phyloP scores from a whole-genome alignment of 2,329 filamentous ascomycete genomes.

The Pseudonectria foliicola region DNA sequence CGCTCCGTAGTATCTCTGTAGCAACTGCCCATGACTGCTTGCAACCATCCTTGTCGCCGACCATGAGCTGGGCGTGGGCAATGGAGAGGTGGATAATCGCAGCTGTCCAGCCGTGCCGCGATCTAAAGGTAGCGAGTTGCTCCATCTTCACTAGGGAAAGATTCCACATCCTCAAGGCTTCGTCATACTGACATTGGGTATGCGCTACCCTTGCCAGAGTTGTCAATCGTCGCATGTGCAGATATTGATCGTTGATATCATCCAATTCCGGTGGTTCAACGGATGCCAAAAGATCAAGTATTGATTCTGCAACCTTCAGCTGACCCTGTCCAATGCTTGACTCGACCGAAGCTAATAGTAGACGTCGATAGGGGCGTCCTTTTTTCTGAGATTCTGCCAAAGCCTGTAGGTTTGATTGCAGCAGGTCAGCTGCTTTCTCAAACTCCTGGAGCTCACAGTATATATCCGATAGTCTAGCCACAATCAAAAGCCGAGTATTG shows the following conservation, averaged over 20 bases:
- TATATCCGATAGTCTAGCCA: constrained; percentile 21
- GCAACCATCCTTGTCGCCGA: constrained; percentile 10
- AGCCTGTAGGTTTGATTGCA: constrained; percentile 16
- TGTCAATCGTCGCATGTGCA: constrained; percentile 24
- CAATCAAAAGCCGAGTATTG: constrained; percentile 20
- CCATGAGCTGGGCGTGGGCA: constrained; percentile 19
- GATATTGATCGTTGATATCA: constrained; percentile 25
- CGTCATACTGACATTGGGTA: constrained; percentile 2
- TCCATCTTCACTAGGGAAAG: constrained; percentile 12
- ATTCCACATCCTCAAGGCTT: constrained; percentile 17
- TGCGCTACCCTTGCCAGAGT: constrained; percentile 19
- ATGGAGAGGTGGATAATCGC: constrained; percentile 23
- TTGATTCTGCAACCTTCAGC: constrained; percentile 6
- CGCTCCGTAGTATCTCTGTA: constrained; percentile 15
- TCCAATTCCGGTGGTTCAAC: constrained; percentile 19
- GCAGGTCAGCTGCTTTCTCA: constrained; percentile 12
- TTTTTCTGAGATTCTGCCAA: constrained; percentile 8
- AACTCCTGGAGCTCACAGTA: constrained; percentile 24
- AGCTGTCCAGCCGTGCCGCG: constrained; percentile 16
- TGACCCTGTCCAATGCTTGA: constrained; percentile 15
- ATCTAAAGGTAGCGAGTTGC: constrained; percentile 15
- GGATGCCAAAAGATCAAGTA: constrained; percentile 8
- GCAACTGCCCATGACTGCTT: constrained; percentile 18
- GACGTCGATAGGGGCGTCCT: constrained; percentile 16
- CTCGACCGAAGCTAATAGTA: constrained; percentile 20